phyloP scores from a whole-genome alignment of 257 asterid species.

The Marsdenia floribunda region DNA sequence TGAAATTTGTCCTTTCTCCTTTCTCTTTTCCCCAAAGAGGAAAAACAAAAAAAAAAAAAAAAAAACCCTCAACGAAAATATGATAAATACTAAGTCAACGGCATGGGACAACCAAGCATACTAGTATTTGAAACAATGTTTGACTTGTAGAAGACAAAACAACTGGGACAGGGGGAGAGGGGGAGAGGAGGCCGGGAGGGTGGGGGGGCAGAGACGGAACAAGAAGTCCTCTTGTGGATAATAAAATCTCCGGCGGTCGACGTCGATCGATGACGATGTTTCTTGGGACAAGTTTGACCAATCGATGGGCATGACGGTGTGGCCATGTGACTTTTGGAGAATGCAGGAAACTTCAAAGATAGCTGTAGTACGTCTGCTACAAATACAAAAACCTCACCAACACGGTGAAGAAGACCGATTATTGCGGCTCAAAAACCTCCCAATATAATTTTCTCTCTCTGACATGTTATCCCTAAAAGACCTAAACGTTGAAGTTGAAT shows the following conservation, averaged over 20 bases:
- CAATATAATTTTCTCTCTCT: not conserved
- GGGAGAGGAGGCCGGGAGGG: too few relatives aligned
- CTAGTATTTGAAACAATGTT: slow-evolving; percentile 25
- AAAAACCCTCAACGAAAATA: not conserved
- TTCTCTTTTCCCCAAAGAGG: not conserved
- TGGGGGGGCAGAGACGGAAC: not conserved
- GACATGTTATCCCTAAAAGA: slow-evolving; percentile 42
- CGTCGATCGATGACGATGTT: not conserved
- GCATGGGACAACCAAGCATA: slow-evolving; percentile 20
- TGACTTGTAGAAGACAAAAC: slow-evolving; percentile 31
- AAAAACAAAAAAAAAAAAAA: not conserved
- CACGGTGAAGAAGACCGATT: slow-evolving; percentile 27
- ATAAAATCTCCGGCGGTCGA: slow-evolving; percentile 19
- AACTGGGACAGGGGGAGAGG: not conserved
- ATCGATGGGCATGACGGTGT: slow-evolving; percentile 16
- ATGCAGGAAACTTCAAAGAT: slow-evolving; percentile 27
- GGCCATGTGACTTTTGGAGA: slow-evolving; percentile 34
- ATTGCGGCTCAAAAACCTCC: slow-evolving; percentile 36
- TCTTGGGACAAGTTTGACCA: slow-evolving; percentile 48
- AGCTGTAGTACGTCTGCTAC: not conserved
- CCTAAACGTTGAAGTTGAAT: slow-evolving; percentile 91
- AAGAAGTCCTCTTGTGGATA: slow-evolving; percentile 4
- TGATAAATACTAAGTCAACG: slow-evolving; percentile 14
- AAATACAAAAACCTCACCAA: not conserved
- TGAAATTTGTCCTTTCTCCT: too few relatives aligned